Evolutionary conservation across 352 stramenopile genomes (phyloP).

Genomic region (Chloridella minuta): DNA sequence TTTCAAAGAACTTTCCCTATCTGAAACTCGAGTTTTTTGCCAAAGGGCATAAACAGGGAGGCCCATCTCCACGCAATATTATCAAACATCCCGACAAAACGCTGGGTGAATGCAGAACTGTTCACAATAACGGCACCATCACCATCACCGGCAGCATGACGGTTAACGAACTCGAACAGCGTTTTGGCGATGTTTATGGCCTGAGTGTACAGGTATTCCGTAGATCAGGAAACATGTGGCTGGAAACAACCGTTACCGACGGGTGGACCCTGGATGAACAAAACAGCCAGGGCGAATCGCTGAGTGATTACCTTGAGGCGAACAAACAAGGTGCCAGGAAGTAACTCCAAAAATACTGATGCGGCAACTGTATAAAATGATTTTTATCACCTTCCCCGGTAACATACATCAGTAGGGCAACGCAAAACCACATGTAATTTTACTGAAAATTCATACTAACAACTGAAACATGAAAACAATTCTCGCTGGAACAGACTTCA

Average conservation of each 20-base stretch:
- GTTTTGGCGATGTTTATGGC: background rate
- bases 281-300: background rate
- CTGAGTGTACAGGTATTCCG: background rate
- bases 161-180: background rate
- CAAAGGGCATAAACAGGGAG: background rate
- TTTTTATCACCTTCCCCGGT: no score
- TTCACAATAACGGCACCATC: background rate
- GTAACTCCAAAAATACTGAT: no score
- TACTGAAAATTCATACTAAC: no score
- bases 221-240: background rate
- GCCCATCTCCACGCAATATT: background rate
- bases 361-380: no score
- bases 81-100: background rate
- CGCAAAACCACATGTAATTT: no score
- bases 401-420: no score
- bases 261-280: background rate
- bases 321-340: no score
- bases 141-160: background rate
- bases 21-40: background rate
- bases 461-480: background rate
- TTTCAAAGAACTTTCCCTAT: background rate
- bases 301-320: no score
- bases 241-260: background rate
- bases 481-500: background rate
- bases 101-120: background rate